Base-by-base conservation (phyloP, 192 early-diverging fungal genomes). In the Cetraspora pellucida region DNA sequence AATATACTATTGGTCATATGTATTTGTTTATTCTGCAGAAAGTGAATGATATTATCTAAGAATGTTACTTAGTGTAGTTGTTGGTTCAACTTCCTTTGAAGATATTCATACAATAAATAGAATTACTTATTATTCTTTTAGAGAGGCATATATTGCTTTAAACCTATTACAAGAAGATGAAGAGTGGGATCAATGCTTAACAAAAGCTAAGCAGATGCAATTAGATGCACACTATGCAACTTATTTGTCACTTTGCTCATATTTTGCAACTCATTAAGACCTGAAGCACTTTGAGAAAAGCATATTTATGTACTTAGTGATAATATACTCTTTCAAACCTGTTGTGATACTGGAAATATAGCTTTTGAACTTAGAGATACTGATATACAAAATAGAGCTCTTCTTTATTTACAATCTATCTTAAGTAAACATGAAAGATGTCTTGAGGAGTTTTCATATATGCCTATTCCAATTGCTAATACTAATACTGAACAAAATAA, bases 31-130 rank as follows among this genome's bases (percentile, higher is more conserved):
- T 54, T 60, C 77, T 17, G 50, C 50, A 1, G 49, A 77, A 13
- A 77, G 81, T 10, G 77, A 82, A 27, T 19, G 67, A 52, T 82
- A 75, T 19, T 82, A 79, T 61, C 71, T 82, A 2, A 54, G 74
- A 43, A 55, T 79, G 23, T 44, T 82, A 16, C 67, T 82, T 7
- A 65, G 50, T 45, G 45, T 45, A 13, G 74, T 82, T 43, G 8
- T 16, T 57, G 55, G 57, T 61, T 64, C 81, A 44, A 76, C 27
- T 25, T 78, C 78, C 0, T 82, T 72, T 52, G 74, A 77, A 31
- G 43, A 82, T 59, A 17, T 79, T 13, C 19, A 70, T 2, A 79
- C 75, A 16, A 70, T 82, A 14, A 13, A 73, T n/a, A 25, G 64
- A 16, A 17, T 27, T 1, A 7, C 55, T 2, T 64, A 82, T 37